Evolutionary conservation across 495 filamentous ascomycete genomes (phyloP).

Genomic region (Trichoderma orchidacearum): DNA sequence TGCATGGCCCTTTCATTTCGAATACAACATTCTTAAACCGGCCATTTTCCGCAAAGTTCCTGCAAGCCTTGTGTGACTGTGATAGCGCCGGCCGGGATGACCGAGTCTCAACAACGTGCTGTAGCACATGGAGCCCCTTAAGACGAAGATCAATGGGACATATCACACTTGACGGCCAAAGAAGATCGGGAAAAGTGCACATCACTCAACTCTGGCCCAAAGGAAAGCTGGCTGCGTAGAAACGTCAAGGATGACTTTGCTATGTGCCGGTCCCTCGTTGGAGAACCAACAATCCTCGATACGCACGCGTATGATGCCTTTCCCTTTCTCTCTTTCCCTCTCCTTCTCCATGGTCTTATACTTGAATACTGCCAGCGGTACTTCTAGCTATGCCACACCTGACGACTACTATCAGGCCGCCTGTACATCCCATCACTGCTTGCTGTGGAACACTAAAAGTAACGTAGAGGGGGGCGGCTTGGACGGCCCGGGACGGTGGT

Average conservation of each 20-base stretch:
- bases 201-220: not conserved
- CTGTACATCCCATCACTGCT: no score
- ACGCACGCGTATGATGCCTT: no score
- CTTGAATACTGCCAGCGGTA: not conserved
- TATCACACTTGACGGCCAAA: no score
- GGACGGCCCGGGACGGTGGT: not conserved
- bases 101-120: not conserved
- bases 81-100: not conserved
- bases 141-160: no score
- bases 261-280: not conserved
- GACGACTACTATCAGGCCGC: no score
- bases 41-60: not conserved
- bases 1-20: not conserved
- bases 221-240: not conserved
- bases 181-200: not conserved
- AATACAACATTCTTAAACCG: no score
- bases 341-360: no score
- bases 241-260: not conserved
- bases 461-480: no score
- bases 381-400: no score
- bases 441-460: no score
- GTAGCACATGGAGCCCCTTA: not conserved
- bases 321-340: no score
- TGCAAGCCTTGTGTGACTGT: not conserved
- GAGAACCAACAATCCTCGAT: no score